Conservation (phyloP, 2,329 filamentous ascomycete species). For the Colletotrichum lupini region DNA sequence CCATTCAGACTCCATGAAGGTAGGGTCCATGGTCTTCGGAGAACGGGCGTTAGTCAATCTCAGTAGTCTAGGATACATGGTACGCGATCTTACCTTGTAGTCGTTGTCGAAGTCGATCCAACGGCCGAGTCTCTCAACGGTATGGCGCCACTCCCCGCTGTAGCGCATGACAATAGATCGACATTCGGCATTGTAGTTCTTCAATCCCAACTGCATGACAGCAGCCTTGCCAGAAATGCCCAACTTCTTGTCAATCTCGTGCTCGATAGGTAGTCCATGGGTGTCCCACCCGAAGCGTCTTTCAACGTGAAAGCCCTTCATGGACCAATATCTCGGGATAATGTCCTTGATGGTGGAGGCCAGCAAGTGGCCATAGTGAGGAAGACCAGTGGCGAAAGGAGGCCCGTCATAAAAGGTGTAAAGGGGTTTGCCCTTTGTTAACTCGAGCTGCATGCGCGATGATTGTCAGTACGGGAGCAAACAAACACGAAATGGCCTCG, state of each 20-base stretch:
- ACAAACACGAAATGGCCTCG: not conserved
- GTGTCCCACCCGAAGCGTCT: constrained; percentile 95
- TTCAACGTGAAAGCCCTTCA: constrained; percentile 95
- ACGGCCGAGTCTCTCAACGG: constrained; percentile 87
- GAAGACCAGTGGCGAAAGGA: constrained; percentile 78
- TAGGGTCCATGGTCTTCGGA: constrained; percentile 87
- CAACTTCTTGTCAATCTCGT: constrained; percentile 97
- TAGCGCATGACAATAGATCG: constrained; percentile 94
- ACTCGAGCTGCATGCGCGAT: constrained; percentile 65
- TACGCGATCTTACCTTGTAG: constrained; percentile 74
- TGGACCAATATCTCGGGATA: constrained; percentile 95
- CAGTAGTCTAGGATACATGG: not conserved
- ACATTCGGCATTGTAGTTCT: constrained; percentile 92
- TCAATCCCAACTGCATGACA: constrained; percentile 86
- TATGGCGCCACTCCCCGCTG: constrained; percentile 85
- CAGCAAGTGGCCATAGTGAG: constrained; percentile 79
- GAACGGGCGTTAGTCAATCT: constrained; percentile 31
- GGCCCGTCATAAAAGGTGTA: constrained; percentile 97
- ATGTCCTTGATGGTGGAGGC: constrained; percentile 98
- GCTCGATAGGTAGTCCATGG: constrained; percentile 93
- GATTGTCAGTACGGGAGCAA: not conserved
- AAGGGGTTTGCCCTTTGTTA: constrained; percentile 82
- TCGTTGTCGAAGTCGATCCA: constrained; percentile 99
- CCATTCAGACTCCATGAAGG: constrained; percentile 96
- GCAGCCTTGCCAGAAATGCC: constrained; percentile 89